These are phyloP conservation scores for Gentiana straminea DNA, from an alignment of 257 asterid species.

Conservation along the genomic window DNA sequence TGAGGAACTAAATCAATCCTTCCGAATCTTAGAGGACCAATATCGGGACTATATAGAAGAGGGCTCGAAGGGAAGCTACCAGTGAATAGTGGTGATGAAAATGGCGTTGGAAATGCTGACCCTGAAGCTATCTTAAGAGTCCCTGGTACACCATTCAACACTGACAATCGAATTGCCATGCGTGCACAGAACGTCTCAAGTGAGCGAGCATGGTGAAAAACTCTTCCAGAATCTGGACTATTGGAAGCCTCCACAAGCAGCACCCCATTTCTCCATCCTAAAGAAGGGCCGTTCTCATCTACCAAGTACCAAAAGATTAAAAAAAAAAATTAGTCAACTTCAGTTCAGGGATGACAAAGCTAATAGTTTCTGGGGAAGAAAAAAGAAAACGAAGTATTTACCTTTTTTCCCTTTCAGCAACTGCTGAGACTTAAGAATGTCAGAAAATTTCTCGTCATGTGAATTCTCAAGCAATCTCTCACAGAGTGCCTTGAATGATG, in stretches of 20 bases:
- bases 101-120: constrained; percentile 61
- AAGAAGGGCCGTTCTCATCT: constrained; percentile 52
- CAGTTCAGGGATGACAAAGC: no score
- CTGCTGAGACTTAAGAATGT: constrained; percentile 45
- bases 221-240: constrained; percentile 96
- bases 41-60: constrained; percentile 69
- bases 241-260: constrained; percentile 91
- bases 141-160: constrained; percentile 44
- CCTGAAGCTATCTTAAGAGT: constrained; percentile 48
- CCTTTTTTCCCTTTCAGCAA: constrained; percentile 41
- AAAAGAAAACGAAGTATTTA: not conserved
- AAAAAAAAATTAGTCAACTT: not conserved
- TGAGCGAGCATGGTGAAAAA: constrained; percentile 74
- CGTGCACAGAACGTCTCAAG: constrained; percentile 76
- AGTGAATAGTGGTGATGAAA: constrained; percentile 83
- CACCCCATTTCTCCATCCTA: constrained; percentile 91
- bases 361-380: no score
- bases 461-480: constrained; percentile 74
- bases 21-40: constrained; percentile 60
- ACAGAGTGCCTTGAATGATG: constrained; percentile 57
- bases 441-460: constrained; percentile 60
- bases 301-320: constrained; percentile 8
- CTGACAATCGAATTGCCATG: constrained; percentile 56
- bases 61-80: constrained; percentile 97
- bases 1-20: constrained; percentile 90